Percentiles rank a stretch among this genome's conserved stretches.
Evolutionary conservation across 345 rosid species (phyloP).

Genomic region (Euclidium syriacum): DNA sequence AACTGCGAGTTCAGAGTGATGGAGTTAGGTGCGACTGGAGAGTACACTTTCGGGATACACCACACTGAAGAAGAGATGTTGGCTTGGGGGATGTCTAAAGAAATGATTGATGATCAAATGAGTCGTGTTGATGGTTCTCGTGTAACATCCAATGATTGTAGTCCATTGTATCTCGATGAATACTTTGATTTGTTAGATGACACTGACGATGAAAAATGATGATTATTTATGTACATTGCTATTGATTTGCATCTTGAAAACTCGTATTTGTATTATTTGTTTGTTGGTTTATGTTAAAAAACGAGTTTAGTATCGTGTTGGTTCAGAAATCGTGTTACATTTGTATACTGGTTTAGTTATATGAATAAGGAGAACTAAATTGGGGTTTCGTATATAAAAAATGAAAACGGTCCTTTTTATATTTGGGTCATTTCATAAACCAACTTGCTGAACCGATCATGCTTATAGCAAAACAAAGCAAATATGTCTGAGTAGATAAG

Average conservation of each 20-base stretch:
- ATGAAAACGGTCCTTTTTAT: no score
- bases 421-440: no score
- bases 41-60: slow-evolving; percentile 70
- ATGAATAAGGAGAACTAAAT: no score
- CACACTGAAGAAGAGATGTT: slow-evolving; percentile 28
- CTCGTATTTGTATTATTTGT: neutral
- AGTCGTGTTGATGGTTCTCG: slow-evolving; percentile 48
- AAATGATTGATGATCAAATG: slow-evolving; percentile 76
- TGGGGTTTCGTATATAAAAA: no score
- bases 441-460: neutral
- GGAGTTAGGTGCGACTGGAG: slow-evolving; percentile 71
- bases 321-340: neutral
- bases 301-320: neutral
- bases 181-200: slow-evolving; percentile 50
- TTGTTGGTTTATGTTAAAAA: neutral
- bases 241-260: neutral
- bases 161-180: slow-evolving; percentile 52
- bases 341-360: no score
- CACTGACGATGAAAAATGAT: slow-evolving; percentile 30
- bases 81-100: slow-evolving; percentile 76
- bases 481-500: no score
- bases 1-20: slow-evolving; percentile 79
- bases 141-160: slow-evolving; percentile 51
- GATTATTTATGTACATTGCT: neutral
- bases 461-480: neutral